Evolutionary conservation across 1,139 yeast genomes (phyloP), one percentile per base, ranked within the genome.

Genomic region (Hanseniaspora uvarum): DNA sequence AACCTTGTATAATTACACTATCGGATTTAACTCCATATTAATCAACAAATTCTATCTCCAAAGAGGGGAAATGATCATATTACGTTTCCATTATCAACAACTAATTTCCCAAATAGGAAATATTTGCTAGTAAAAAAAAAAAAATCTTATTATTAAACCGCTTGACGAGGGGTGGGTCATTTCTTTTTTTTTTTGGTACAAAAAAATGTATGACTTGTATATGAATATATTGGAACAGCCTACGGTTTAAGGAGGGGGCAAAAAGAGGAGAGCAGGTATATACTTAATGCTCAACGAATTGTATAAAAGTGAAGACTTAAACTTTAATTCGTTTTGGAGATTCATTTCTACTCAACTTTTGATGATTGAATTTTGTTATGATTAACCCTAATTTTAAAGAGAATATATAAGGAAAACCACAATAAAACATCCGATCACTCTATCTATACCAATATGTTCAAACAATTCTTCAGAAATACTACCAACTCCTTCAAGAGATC

Each of bases 381-480:
- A n/a, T n/a, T n/a, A n/a, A n/a, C n/a, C n/a, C n/a, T 37, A 37
- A 7, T 40, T 40, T 12, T 7, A n/a, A 26, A 40, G 7, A 12
- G 5, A 21, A 24, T 14, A 5, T 14, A 3, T 3, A 12, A 28
- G 16, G 6, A n/a, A 44, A 44, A 31, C 30, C 8, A 30, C 2
- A 41, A 38, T 21, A 21, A 38, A 21, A 38, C 10, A 31, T 5
- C 12, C 16, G 16, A n/a, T 10, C 2, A 28, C 31, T 10, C 31
- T 16, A 34, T n/a, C 19, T 11, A 34, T 16, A 36, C n/a, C n/a
- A n/a, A n/a, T n/a, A 50, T 50, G 53, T 50, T 50, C 23, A 50
- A 21, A 30, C 43, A 43, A 37, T 50, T 50, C 30, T 34, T 50
- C 21, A 50, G 38, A 50, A 50, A 50, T 21, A 37, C 37, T 14